Conservation (phyloP, 2,329 filamentous ascomycete species). For the Knufia petricola region DNA sequence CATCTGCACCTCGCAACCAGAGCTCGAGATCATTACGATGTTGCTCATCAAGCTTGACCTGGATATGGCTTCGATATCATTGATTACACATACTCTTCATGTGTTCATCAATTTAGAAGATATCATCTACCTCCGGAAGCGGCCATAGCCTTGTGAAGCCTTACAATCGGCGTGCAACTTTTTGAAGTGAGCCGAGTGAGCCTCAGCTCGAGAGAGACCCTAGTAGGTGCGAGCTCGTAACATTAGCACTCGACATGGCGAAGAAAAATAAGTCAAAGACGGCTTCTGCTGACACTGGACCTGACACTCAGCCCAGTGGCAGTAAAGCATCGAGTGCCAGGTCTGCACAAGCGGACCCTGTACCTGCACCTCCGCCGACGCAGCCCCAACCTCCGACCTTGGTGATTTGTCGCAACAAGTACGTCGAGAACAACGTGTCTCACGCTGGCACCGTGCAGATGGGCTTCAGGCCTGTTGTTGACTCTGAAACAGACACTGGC, state of each 20-base stretch:
- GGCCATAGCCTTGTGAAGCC: not conserved
- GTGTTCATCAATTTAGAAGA: not conserved
- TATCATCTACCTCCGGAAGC: not conserved
- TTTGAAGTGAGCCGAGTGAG: not conserved
- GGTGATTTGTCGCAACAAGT: slow-evolving; percentile 61
- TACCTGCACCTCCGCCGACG: not conserved
- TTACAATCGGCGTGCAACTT: not conserved
- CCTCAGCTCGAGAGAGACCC: not conserved
- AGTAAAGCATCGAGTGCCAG: not conserved
- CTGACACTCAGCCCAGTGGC: not conserved
- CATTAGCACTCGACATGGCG: slow-evolving; percentile 1
- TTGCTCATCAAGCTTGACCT: too few relatives aligned
- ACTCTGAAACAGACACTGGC: slow-evolving; percentile 57
- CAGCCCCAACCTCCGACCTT: slow-evolving; percentile 39
- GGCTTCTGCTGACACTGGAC: not conserved
- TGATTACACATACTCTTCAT: not conserved
- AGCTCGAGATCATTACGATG: too few relatives aligned
- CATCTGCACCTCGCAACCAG: too few relatives aligned
- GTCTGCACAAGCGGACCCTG: not conserved
- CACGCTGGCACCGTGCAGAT: too few relatives aligned
- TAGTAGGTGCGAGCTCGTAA: not conserved
- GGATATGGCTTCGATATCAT: not conserved
- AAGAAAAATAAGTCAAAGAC: slow-evolving; percentile 10
- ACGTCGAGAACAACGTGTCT: slow-evolving; percentile 20
- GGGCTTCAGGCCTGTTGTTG: too few relatives aligned